phyloP scores from a whole-genome alignment of 306 rosid genomes.

The Trifolium pratense region DNA sequence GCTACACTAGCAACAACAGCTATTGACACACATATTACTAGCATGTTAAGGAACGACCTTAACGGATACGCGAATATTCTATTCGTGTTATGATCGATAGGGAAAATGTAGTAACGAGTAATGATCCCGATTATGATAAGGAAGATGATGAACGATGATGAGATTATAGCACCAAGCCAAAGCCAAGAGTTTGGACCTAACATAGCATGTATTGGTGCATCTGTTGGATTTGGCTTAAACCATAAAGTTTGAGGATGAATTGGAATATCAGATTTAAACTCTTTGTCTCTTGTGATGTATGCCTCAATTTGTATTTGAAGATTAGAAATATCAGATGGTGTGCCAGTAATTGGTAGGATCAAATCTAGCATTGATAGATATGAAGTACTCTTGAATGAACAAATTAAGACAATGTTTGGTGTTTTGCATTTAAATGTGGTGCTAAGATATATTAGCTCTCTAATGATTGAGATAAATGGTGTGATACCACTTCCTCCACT shows the following conservation, averaged over 20 bases:
- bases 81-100: constrained; percentile 68
- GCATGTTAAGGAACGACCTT: constrained; percentile 51
- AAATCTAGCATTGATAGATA: constrained; percentile 67
- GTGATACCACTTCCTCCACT: constrained; percentile 91
- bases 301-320: constrained; percentile 66
- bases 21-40: constrained; percentile 58
- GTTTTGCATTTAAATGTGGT: constrained; percentile 44
- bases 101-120: constrained; percentile 65
- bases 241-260: constrained; percentile 34
- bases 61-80: constrained; percentile 42
- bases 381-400: constrained; percentile 56
- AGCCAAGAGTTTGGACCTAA: constrained; percentile 75
- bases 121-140: constrained; percentile 59
- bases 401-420: constrained; percentile 64
- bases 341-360: constrained; percentile 59
- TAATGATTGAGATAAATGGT: constrained; percentile 75
- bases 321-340: constrained; percentile 46
- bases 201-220: constrained; percentile 55
- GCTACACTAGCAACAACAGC: constrained; percentile 49
- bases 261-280: constrained; percentile 31
- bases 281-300: constrained; percentile 66
- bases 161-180: constrained; percentile 70
- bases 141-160: constrained; percentile 64
- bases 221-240: constrained; percentile 62
- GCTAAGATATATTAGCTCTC: constrained; percentile 55